Conservation (phyloP, 345 rosid genomes). For the Rhodamnia rubescens region DNA sequence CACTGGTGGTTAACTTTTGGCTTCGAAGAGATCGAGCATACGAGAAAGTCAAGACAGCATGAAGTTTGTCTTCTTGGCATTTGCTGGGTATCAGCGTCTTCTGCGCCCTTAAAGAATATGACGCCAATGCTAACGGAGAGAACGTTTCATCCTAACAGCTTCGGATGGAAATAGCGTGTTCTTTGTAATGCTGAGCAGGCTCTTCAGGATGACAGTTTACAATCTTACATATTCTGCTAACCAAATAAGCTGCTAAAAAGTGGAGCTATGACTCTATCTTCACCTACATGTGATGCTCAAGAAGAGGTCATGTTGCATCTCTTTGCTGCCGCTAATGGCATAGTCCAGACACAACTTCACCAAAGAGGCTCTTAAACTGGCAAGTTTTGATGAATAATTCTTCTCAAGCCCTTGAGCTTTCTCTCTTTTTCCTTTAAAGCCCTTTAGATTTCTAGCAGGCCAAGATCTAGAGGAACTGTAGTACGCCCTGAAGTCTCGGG, state of each 20-base stretch:
- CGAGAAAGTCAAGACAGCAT: not conserved
- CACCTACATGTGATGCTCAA: not conserved
- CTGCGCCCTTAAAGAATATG: not conserved
- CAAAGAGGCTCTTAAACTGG: not conserved
- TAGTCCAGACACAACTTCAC: not conserved
- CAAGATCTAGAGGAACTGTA: not conserved
- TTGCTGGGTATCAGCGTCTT: not conserved
- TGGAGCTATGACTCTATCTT: not conserved
- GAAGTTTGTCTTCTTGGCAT: not conserved
- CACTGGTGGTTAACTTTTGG: slow-evolving; percentile 17
- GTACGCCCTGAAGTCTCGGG: not conserved
- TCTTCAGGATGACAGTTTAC: not conserved
- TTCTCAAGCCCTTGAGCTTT: not conserved
- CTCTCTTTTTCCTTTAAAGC: not conserved
- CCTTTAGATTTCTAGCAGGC: too few relatives aligned
- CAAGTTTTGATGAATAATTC: not conserved
- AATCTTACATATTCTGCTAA: not conserved
- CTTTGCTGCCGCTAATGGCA: not conserved
- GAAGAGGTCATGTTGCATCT: not conserved
- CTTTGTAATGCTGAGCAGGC: not conserved
- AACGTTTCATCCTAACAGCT: not conserved
- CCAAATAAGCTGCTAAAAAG: not conserved
- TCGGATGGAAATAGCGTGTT: not conserved
- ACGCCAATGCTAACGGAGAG: not conserved
- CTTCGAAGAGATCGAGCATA: slow-evolving; percentile 1